Base-by-base conservation (phyloP, 371 early-diverging fungal genomes). In the Apophysomyces ossiformis region DNA sequence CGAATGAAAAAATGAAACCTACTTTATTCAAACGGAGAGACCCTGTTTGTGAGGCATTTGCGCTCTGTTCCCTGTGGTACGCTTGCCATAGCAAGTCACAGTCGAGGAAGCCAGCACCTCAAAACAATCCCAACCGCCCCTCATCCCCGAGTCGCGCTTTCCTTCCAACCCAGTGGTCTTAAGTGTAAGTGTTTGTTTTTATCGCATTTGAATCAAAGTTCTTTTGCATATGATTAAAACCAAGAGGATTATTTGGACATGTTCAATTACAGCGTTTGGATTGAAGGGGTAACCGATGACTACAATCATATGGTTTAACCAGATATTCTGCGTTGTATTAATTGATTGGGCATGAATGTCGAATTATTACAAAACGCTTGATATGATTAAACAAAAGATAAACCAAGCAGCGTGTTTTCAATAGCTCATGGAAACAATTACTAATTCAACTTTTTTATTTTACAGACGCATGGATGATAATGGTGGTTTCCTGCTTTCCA, bases 281-380 rank as follows among this genome's bases (percentile, higher is more conserved):
- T 26, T 18, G 21, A 50, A 21, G 21, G 54, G 54, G 54, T 50
- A 50, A 50, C 54, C 54, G 54, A 50, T 50, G 54, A 50, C 54
- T 5, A 32, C 9, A 26, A 50, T 16, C 54, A 50, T 50, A 50
- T 21, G 54, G 54, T 50, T 50, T 50, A 50, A 50, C 54, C 21
- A 6, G n/a, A 50, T 50, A 26, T 21, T 26, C 21, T 50, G 54
- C 21, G 21, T 11, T 18, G 16, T 50, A 32, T 41, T 13, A 11
- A 11, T 50, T 50, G 54, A 50, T 16, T 50, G 54, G 21, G 26
- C 21, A 32, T 21, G 18, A 9, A 21, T 50, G 54, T 26, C 16
- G 54, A 50, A 32, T 50, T 50, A 50, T 50, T 50, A 50, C 54
- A 50, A 50, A 50, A 50, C 54, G 54, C 54, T 50, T 50, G 54